Percentiles rank a stretch among this genome's conserved stretches.
Conservation (phyloP, 139 green algal genomes). For the Chlamydomonas schloesseri region DNA sequence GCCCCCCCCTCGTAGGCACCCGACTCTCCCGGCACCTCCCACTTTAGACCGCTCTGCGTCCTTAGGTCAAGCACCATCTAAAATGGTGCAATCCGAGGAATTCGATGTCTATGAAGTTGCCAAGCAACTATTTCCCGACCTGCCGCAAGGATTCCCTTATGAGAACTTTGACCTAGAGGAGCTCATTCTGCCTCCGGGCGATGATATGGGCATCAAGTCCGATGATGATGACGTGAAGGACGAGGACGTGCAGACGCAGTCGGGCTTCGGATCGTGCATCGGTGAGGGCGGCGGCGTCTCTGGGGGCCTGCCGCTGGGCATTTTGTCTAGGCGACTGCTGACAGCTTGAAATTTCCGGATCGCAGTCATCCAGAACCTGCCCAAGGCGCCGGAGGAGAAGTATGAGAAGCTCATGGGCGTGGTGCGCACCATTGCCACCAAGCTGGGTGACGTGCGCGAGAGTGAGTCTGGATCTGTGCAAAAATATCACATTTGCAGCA, state of each 20-base stretch:
- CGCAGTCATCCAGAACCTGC: slow-evolving; percentile 96
- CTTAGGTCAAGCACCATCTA: no score
- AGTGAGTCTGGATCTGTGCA: slow-evolving; percentile 53
- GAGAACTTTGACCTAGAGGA: slow-evolving; percentile 88
- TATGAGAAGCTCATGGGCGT: slow-evolving; percentile 94
- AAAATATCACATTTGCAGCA: neutral
- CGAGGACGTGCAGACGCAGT: slow-evolving; percentile 88
- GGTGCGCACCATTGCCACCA: slow-evolving; percentile 90
- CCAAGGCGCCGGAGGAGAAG: slow-evolving; percentile 91
- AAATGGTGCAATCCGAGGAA: slow-evolving; percentile 1
- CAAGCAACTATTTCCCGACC: slow-evolving; percentile 59
- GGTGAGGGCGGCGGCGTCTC: slow-evolving; percentile 62
- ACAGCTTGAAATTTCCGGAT: neutral
- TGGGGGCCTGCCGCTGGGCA: neutral
- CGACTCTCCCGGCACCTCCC: no score
- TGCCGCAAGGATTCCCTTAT: slow-evolving; percentile 88
- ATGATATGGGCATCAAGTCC: slow-evolving; percentile 90
- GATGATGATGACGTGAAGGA: slow-evolving; percentile 91
- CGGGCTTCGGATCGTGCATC: slow-evolving; percentile 94
- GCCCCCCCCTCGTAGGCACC: no score
- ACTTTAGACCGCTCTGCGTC: neutral
- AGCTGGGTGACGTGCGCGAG: slow-evolving; percentile 88
- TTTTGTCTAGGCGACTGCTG: neutral
- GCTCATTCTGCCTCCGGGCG: slow-evolving; percentile 88
- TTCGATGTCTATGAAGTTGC: slow-evolving; percentile 39